phyloP scores from a whole-genome alignment of 1,284 basidiomycete species.

The Ceratobasidium sp. region DNA sequence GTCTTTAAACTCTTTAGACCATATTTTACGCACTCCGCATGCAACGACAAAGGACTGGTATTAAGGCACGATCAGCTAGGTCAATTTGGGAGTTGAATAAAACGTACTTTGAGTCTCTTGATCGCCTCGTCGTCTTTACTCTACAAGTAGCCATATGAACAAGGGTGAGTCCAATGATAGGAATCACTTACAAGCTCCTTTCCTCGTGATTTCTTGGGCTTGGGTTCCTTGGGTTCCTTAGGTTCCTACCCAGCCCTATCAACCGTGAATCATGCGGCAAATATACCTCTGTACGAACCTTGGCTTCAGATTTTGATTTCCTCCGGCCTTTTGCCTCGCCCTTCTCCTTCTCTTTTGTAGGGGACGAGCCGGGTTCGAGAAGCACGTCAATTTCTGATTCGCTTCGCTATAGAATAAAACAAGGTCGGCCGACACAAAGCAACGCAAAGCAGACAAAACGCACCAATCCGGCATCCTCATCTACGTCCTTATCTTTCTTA shows the following conservation, averaged over 20 bases:
- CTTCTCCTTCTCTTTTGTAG: slow-evolving; percentile 49
- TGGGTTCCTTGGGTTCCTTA: slow-evolving; percentile 20
- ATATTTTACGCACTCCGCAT: slow-evolving; percentile 80
- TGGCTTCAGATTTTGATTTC: slow-evolving; percentile 42
- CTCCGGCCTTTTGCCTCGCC: slow-evolving; percentile 45
- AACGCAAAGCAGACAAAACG: neutral
- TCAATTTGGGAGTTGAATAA: neutral
- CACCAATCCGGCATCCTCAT: slow-evolving; percentile 12
- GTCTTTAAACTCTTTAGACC: slow-evolving; percentile 74
- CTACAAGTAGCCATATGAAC: slow-evolving; percentile 9
- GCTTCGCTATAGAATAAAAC: slow-evolving; percentile 53
- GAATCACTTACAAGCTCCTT: slow-evolving; percentile 27
- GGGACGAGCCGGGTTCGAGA: slow-evolving; percentile 59
- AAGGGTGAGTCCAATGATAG: neutral
- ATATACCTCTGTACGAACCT: slow-evolving; percentile 31
- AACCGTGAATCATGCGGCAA: slow-evolving; percentile 3
- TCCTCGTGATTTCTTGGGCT: slow-evolving; percentile 48
- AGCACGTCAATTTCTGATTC: slow-evolving; percentile 68
- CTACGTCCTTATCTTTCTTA: neutral
- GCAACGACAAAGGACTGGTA: slow-evolving; percentile 71
- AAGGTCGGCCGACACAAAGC: neutral
- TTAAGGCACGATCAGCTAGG: slow-evolving; percentile 19
- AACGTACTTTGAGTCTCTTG: slow-evolving; percentile 62
- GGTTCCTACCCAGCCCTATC: neutral
- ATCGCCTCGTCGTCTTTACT: slow-evolving; percentile 64